A percentile compares a stretch with the other conserved stretches of the same genome.
phyloP scores from a whole-genome alignment of 2,329 filamentous ascomycete genomes.

The Didymella segeticola region DNA sequence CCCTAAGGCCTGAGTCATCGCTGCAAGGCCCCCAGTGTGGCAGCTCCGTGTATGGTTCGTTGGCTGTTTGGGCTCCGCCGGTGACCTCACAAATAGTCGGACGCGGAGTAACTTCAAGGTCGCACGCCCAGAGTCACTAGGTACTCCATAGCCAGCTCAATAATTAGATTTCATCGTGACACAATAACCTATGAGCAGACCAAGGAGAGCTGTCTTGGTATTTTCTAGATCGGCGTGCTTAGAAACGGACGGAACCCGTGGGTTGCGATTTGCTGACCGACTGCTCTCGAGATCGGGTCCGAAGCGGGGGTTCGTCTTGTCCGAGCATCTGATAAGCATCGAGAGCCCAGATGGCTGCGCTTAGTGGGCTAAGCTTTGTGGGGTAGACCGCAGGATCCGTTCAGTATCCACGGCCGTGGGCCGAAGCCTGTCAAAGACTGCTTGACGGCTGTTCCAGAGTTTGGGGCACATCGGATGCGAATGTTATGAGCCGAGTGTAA shows the following conservation, averaged over 20 bases:
- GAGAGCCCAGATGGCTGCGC: background rate
- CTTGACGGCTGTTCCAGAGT: background rate
- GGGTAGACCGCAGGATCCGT: background rate
- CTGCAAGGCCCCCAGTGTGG: slow-evolving; percentile 1
- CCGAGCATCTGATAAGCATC: slow-evolving; percentile 5
- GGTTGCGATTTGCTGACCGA: background rate
- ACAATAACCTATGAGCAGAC: background rate
- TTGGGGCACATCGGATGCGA: background rate
- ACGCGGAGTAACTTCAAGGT: background rate
- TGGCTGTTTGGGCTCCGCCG: background rate
- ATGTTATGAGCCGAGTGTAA: background rate
- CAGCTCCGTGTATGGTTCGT: background rate
- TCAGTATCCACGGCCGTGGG: background rate
- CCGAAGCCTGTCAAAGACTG: background rate
- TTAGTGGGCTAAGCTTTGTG: slow-evolving; percentile 9
- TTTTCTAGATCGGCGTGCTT: background rate
- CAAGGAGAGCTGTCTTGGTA: slow-evolving; percentile 1
- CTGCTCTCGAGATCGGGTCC: background rate
- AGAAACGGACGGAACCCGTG: background rate
- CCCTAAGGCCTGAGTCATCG: slow-evolving; percentile 6
- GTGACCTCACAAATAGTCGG: background rate
- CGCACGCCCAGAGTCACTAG: background rate
- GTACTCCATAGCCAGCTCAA: no score
- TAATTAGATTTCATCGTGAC: background rate
- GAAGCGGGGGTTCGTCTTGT: background rate